Evolutionary conservation across 2,329 filamentous ascomycete genomes (phyloP).

Genomic region (Trichoderma koningiopsis): DNA sequence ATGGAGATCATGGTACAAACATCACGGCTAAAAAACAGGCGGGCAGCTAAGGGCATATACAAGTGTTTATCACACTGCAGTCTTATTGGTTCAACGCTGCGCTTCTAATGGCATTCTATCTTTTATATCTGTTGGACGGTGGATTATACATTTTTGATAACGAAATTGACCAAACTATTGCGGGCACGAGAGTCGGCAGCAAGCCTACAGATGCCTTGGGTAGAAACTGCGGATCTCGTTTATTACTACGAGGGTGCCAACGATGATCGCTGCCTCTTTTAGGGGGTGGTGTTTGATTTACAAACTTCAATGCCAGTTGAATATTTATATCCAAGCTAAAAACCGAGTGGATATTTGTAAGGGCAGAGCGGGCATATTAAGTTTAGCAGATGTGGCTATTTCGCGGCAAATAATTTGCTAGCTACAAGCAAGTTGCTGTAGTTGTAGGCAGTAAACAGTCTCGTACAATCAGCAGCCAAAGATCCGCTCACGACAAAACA

Average conservation of each 20-base stretch:
- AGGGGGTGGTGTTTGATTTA: slow-evolving; percentile 16
- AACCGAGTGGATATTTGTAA: background rate
- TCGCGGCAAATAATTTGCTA: background rate
- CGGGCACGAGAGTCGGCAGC: background rate
- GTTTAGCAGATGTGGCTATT: slow-evolving; percentile 12
- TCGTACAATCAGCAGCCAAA: no score
- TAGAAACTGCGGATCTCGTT: background rate
- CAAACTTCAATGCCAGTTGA: background rate
- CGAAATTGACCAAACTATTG: background rate
- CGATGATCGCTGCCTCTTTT: background rate
- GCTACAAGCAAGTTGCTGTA: background rate
- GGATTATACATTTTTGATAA: background rate
- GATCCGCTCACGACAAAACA: no score
- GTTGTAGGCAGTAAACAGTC: background rate
- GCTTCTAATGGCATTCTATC: background rate
- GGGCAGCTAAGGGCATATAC: background rate
- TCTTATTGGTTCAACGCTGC: background rate
- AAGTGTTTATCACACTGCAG: background rate
- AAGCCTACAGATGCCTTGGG: background rate
- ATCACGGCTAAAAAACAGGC: background rate
- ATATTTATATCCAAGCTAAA: background rate
- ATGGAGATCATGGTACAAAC: background rate
- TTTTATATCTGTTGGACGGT: background rate
- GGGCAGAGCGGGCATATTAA: background rate
- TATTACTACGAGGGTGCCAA: background rate